phyloP scores from a whole-genome alignment of 176 grass and related monocot species.

The Melocanna baccifera region DNA sequence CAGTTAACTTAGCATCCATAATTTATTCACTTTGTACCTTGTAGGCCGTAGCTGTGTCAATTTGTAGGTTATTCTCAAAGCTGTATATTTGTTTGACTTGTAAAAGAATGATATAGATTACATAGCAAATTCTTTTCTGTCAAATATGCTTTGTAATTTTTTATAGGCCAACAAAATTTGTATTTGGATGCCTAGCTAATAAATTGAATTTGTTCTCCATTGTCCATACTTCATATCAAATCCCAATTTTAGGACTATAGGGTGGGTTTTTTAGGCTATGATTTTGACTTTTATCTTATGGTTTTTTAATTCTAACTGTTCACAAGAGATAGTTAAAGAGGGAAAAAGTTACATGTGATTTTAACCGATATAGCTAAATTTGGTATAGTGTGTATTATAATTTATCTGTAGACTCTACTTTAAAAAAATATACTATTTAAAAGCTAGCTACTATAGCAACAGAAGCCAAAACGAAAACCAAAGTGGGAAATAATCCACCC shows the following conservation, averaged over 20 bases:
- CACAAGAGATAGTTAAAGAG: no score
- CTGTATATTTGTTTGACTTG: constrained; percentile 52
- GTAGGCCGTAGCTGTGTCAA: constrained; percentile 30
- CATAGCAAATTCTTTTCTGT: constrained; percentile 44
- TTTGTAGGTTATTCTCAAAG: constrained; percentile 41
- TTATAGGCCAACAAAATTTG: neutral
- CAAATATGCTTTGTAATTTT: constrained; percentile 37
- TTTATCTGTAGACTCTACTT: no score
- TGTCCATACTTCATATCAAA: neutral
- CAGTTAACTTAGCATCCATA: constrained; percentile 28
- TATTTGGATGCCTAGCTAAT: neutral
- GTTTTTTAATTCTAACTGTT: no score
- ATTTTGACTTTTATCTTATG: no score
- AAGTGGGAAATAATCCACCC: no score
- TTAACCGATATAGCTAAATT: no score
- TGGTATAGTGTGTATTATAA: no score
- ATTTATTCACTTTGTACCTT: constrained; percentile 32
- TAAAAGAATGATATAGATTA: constrained; percentile 31
- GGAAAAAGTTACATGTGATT: no score
- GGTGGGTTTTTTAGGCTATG: no score
- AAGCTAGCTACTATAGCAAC: no score
- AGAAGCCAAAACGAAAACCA: no score
- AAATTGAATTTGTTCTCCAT: neutral
- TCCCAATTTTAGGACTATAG: neutral
- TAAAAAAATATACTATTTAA: no score